phyloP scores from a whole-genome alignment of 306 rosid genomes.

The Dalbergia oliveri region DNA sequence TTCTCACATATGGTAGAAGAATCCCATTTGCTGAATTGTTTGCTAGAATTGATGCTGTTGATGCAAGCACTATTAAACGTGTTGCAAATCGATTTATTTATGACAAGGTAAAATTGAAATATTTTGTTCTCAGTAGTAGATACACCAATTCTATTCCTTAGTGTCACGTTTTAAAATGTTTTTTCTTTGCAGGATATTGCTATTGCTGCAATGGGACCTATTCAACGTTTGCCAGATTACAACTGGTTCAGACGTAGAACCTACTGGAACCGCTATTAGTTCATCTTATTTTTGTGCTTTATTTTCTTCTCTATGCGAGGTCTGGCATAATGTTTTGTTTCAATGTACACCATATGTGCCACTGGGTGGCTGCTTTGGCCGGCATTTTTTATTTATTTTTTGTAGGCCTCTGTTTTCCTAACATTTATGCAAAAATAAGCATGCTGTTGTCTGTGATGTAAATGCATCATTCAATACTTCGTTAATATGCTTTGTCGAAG shows the following conservation, averaged over 20 bases:
- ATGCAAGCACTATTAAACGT: conserved; percentile 89
- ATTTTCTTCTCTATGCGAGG: conserved; percentile 43
- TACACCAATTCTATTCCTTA: neutral
- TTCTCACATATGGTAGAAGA: conserved; percentile 93
- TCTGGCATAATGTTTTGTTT: conserved; percentile 51
- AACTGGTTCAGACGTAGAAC: conserved; percentile 95
- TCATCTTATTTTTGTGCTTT: conserved; percentile 37
- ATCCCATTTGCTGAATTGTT: conserved; percentile 90
- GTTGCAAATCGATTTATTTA: conserved; percentile 93
- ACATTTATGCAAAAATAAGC: conserved; percentile 63
- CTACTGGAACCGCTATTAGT: conserved; percentile 93
- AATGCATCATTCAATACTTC: conserved; percentile 40
- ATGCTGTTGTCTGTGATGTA: conserved; percentile 52
- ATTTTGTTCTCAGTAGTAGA: neutral
- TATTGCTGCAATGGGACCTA: conserved; percentile 82
- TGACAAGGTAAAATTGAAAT: conserved; percentile 69
- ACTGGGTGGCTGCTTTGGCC: conserved; percentile 53
- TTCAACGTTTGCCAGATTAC: conserved; percentile 79
- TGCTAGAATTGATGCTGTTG: conserved; percentile 95
- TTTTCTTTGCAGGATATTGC: conserved; percentile 70
- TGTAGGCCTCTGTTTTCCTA: conserved; percentile 52
- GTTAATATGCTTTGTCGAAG: conserved; percentile 30
- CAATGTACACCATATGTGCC: conserved; percentile 46
- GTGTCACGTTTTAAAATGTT: neutral
- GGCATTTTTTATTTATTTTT: conserved; percentile 50